A percentile compares a stretch with the other conserved stretches of the same genome.
Evolutionary conservation across 495 filamentous ascomycete species (phyloP).

Genomic region (Aspergillus leporis): DNA sequence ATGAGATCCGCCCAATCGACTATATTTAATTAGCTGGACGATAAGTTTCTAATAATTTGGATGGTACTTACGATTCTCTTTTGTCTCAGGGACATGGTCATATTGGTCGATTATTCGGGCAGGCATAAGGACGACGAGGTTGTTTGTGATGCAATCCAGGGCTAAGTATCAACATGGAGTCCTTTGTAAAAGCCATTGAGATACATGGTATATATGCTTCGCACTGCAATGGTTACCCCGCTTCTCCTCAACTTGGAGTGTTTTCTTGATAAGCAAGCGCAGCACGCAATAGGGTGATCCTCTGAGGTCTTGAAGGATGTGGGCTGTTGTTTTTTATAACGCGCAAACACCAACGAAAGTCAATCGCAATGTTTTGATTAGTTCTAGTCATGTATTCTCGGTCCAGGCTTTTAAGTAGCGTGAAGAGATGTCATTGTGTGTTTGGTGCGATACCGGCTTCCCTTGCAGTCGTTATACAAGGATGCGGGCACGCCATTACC

Average conservation of each 20-base stretch:
- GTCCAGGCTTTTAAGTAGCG: background rate
- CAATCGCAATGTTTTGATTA: no score
- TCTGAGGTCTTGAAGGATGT: constrained; percentile 1
- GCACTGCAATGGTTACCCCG: background rate
- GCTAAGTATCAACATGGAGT: background rate
- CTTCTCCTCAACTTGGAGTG: background rate
- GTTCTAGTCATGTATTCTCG: no score
- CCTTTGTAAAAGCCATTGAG: background rate
- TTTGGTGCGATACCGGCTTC: constrained; percentile 23
- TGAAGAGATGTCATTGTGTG: constrained; percentile 11
- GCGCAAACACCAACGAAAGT: no score
- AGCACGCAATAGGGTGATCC: constrained; percentile 35
- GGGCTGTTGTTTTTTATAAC: no score
- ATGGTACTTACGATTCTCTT: constrained; percentile 40
- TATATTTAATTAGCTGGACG: constrained; percentile 17
- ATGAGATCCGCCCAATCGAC: constrained; percentile 58
- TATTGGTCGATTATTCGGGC: constrained; percentile 44
- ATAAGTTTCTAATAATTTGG: background rate
- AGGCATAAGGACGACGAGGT: constrained; percentile 34
- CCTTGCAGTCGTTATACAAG: constrained; percentile 7
- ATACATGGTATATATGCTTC: background rate
- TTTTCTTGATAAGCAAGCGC: constrained; percentile 13
- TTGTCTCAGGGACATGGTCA: constrained; percentile 49
- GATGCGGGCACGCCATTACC: constrained; percentile 30
- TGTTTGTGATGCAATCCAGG: no score